Conservation (phyloP, 2,329 filamentous ascomycete genomes). For the Aureobasidium sp. region DNA sequence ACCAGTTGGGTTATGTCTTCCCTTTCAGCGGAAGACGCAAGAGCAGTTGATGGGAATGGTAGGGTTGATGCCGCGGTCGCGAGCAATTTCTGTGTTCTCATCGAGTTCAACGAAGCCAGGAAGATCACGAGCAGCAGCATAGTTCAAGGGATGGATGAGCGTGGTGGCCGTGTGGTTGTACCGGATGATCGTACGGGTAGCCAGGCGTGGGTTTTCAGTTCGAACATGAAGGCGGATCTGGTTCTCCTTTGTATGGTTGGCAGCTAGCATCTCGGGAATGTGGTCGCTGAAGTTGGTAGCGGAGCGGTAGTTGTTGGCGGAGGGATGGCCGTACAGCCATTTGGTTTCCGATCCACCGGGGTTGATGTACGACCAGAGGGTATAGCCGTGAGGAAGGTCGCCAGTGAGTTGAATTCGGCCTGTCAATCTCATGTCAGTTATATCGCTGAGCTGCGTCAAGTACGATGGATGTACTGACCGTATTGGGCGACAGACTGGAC, state of each 20-base stretch:
- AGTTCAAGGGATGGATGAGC: too few relatives aligned
- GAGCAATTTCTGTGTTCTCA: neutral
- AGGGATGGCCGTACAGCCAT: neutral
- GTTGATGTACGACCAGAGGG: neutral
- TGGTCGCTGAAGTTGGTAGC: neutral
- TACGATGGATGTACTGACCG: neutral
- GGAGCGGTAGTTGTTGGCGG: neutral
- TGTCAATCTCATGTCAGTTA: neutral
- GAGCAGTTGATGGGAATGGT: neutral
- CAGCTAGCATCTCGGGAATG: neutral
- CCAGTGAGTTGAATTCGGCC: neutral
- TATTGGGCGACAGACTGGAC: neutral
- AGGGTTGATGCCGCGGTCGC: neutral
- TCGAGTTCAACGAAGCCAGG: too few relatives aligned
- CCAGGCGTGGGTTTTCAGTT: too few relatives aligned
- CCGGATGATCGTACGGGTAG: too few relatives aligned
- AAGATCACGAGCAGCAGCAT: too few relatives aligned
- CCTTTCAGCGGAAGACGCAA: neutral
- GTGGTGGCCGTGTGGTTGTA: too few relatives aligned
- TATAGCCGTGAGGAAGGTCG: neutral
- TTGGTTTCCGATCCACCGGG: neutral
- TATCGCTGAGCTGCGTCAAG: too few relatives aligned
- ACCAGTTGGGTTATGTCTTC: too few relatives aligned
- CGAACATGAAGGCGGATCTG: neutral
- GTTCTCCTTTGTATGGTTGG: neutral